Evolutionary conservation across 306 rosid species (phyloP), one percentile per base, ranked within the genome.

Genomic region (Mucuna pruriens): DNA sequence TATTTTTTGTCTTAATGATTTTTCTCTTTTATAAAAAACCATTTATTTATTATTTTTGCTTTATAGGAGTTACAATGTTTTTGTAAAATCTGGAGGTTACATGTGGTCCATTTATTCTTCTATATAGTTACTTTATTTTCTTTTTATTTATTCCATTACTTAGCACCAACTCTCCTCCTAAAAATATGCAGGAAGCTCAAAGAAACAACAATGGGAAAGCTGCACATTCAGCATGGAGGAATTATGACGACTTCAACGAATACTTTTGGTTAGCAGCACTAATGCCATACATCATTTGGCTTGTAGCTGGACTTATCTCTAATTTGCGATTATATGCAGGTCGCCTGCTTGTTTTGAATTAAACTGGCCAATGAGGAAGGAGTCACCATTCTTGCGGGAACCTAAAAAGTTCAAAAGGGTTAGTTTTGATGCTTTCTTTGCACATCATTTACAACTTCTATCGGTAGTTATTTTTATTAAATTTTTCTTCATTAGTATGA

Each of bases 181-280:
- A 29, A 69, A 74, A 26, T n/a, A 36, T 84, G 76, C 92, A 95
- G 99, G 99, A 95, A 91, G 89, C 96, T 69, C 71, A 0, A 8
- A 76, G 61, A 80, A 93, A 91, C 83, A 89, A 91, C 73, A 88
- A 85, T 66, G 99, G 99, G 83, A 95, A 90, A 86, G 98, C 98
- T 42, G 99, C 98, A 17, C 99, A 95, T 89, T 95, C 99, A 44
- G 90, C 90, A 57, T 95, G 99, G 99, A 85, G 99, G 88, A 95
- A 95, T 67, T 95, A 95, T 83, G 99, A 95, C 23, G 99, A 95
- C 85, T 95, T 95, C 87, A 95, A 95, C 66, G 99, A 95, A 90
- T 93, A 91, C 86, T 95, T 95, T 87, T 95, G 99, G 99, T 95
- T 72, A 81, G 96, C 84, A 48, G 72, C 72, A 26, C 45, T 25